Conservation (phyloP, 1,284 basidiomycete species). For the Malassezia japonica region DNA sequence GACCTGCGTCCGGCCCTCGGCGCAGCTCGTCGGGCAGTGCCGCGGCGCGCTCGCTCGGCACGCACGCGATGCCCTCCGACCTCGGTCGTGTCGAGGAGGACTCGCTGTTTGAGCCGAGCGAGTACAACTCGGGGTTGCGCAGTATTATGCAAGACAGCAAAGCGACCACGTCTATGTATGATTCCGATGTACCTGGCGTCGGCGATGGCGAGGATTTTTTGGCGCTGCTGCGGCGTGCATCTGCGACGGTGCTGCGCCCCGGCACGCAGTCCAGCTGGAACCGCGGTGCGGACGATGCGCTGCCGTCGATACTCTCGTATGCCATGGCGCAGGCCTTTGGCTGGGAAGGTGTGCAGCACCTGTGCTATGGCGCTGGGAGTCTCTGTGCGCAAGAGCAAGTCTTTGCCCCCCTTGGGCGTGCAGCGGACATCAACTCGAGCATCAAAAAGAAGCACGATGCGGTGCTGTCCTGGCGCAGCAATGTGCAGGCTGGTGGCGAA, state of each 20-base stretch:
- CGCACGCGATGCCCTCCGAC: conserved; percentile 12
- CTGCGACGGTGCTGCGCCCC: neutral
- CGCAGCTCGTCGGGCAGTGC: conserved; percentile 4
- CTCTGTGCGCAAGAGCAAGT: conserved; percentile 20
- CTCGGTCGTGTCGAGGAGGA: conserved; percentile 6
- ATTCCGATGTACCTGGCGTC: neutral
- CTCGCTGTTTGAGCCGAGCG: neutral
- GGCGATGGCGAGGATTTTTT: conserved; percentile 20
- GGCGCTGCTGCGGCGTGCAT: conserved; percentile 11
- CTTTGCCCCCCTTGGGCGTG: conserved; percentile 29
- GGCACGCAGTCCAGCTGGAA: conserved; percentile 21
- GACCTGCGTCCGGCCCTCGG: conserved; percentile 1
- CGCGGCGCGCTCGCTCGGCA: conserved; percentile 10
- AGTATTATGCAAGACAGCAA: neutral
- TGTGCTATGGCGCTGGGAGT: conserved; percentile 41
- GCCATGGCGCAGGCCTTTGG: conserved; percentile 36
- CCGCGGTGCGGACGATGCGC: conserved; percentile 31
- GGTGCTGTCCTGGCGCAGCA: conserved; percentile 29
- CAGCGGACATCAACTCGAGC: conserved; percentile 29
- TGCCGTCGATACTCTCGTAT: conserved; percentile 27
- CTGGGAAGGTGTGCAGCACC: conserved; percentile 43
- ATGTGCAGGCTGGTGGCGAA: neutral
- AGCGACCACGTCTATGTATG: neutral
- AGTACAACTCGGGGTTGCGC: neutral
- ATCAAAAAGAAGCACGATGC: conserved; percentile 22